Conservation (phyloP, 306 rosid species). For the Castanea sativa region DNA sequence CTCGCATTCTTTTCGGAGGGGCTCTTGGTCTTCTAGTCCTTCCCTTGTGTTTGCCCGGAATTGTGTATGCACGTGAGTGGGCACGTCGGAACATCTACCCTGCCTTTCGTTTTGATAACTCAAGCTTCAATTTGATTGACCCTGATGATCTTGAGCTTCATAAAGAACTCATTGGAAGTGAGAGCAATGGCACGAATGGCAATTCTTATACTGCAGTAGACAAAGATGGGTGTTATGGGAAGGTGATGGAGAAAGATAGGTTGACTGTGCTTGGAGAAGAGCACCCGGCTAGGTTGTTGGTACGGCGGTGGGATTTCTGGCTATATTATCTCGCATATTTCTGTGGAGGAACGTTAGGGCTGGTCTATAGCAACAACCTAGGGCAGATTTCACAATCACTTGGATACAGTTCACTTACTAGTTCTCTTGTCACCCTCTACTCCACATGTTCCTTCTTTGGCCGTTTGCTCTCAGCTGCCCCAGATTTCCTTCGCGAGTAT, state of each 20-base stretch:
- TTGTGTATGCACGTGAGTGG: conserved; percentile 39
- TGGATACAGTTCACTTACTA: conserved; percentile 47
- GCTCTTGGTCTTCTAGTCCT: conserved; percentile 49
- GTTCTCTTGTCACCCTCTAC: conserved; percentile 68
- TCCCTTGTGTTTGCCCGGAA: conserved; percentile 45
- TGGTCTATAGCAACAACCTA: conserved; percentile 81
- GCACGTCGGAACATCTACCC: conserved; percentile 9
- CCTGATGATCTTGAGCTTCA: conserved; percentile 39
- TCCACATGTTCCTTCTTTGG: conserved; percentile 91
- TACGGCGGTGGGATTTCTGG: conserved; percentile 71
- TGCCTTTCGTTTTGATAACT: conserved; percentile 5
- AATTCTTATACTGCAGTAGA: conserved; percentile 13
- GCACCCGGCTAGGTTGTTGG: conserved; percentile 41
- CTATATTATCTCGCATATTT: conserved; percentile 67
- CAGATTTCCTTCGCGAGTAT: conserved; percentile 69
- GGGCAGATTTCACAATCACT: conserved; percentile 84
- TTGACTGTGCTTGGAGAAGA: conserved; percentile 58
- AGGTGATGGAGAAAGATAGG: conserved; percentile 44
- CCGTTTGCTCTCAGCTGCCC: conserved; percentile 74
- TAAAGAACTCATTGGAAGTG: conserved; percentile 37
- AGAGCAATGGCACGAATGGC: neutral
- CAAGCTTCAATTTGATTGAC: conserved; percentile 20
- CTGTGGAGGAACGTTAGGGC: conserved; percentile 80
- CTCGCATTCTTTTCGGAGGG: conserved; percentile 50
- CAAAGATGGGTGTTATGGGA: conserved; percentile 28